Evolutionary conservation across 139 green algal species (phyloP).

Genomic region (Chloropicon primus): DNA sequence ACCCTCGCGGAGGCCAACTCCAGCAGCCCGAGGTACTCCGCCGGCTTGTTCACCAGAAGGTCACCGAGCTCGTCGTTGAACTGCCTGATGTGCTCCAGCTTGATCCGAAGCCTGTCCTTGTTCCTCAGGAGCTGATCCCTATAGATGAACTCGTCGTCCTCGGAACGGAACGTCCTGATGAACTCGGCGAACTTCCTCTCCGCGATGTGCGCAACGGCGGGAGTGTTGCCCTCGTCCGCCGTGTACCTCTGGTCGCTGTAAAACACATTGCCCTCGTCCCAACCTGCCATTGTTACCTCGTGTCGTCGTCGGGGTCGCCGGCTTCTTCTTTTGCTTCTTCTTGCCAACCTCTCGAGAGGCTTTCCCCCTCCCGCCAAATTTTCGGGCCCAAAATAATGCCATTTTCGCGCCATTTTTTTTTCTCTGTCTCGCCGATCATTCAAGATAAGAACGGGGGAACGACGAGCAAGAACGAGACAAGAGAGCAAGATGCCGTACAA

Average conservation of each 20-base stretch:
- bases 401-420: neutral
- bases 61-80: constrained; percentile 41
- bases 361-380: neutral
- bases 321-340: neutral
- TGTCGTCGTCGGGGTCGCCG: neutral
- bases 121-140: constrained; percentile 1
- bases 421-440: neutral
- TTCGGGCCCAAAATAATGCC: neutral
- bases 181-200: constrained; percentile 38
- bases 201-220: constrained; percentile 12
- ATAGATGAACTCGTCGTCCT: neutral
- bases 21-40: constrained; percentile 62
- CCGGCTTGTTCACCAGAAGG: constrained; percentile 38
- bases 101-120: constrained; percentile 10
- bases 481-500: too few relatives aligned
- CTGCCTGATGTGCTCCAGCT: constrained; percentile 25
- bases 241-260: constrained; percentile 32
- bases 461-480: too few relatives aligned
- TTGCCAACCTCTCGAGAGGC: neutral
- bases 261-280: constrained; percentile 25
- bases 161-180: constrained; percentile 29
- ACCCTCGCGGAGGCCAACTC: constrained; percentile 54
- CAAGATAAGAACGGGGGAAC: too few relatives aligned
- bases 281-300: neutral
- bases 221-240: constrained; percentile 4